Base-by-base conservation (phyloP, 306 rosid species). In the Purshia tridentata region DNA sequence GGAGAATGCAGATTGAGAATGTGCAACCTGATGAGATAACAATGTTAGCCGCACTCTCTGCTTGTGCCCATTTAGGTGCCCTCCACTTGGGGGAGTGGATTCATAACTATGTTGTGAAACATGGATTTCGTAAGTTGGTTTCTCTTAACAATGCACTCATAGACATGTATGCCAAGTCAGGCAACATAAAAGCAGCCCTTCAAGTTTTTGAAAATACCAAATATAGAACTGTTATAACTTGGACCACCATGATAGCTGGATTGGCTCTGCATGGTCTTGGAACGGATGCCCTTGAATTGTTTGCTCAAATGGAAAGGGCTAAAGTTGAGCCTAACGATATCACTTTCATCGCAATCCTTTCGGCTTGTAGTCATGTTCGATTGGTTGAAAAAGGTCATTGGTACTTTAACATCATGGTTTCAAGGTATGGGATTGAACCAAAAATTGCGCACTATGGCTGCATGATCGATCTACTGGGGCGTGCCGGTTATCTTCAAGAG, bases 161-260 rank as follows among this genome's bases (percentile, higher is more conserved):
- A 16, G 90, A 91, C 73, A 88, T 88, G 97, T 91, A 91, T 53
- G 84, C 88, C 18, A 91, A 91, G 72, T 91, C 90, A 0, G 97
- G 97, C 12, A 81, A 75, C 78, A 81, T 85, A 67, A 67, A 49
- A 42, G 78, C 66, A 64, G 88, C 86, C 42, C 63, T 63, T 6
- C 75, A 49, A 37, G 80, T 81, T 56, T 85, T 85, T 55, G 66
- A 72, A 65, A 80, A 54, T 41, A 82, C 83, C 81, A 77, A 80
- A 69, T 81, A 73, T 35, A 88, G 57, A 76, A 88, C 84, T 59
- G 70, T 88, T 7, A 40, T 88, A 58, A 86, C 90, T 40, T 91
- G 91, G 93, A 86, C 93, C 20, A 83, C 93, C 37, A 80, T 91
- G 85, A 83, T 91, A 35, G 79, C 89, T 2, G 97, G 88, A 71